A percentile compares a stretch with the other conserved stretches of the same genome.
Conservation (phyloP, 306 rosid species). For the Trifolium subterraneum region DNA sequence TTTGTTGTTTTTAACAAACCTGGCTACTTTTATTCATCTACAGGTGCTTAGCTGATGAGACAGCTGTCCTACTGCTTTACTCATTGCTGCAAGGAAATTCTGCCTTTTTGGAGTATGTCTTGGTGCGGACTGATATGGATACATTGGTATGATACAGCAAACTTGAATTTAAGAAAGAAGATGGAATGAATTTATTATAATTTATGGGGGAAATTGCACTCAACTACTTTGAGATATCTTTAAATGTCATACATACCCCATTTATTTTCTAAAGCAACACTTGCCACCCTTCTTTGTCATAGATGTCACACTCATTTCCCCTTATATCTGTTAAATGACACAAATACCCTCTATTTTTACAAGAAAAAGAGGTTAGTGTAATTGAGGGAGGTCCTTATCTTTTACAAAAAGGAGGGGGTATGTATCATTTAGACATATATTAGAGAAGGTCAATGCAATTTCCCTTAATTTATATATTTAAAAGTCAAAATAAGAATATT, state of each 20-base stretch:
- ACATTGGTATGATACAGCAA: conserved; percentile 76
- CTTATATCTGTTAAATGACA: background rate
- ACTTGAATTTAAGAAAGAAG: conserved; percentile 34
- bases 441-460: conserved; percentile 2
- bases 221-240: background rate
- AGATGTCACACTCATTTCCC: background rate
- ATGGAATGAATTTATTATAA: conserved; percentile 27
- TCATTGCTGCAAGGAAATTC: conserved; percentile 94
- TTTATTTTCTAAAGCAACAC: background rate
- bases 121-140: conserved; percentile 99
- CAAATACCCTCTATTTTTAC: conserved; percentile 1
- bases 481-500: conserved; percentile 32
- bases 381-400: background rate
- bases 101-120: conserved; percentile 90
- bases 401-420: background rate
- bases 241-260: background rate
- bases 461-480: conserved; percentile 13
- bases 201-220: background rate
- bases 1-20: background rate
- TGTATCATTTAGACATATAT: background rate
- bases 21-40: conserved; percentile 38
- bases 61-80: conserved; percentile 91
- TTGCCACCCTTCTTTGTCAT: conserved; percentile 1
- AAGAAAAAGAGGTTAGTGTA: background rate
- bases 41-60: conserved; percentile 94